Evolutionary conservation across 768 basidiomycete genomes (phyloP).

Genomic region (Boletellus ananas): DNA sequence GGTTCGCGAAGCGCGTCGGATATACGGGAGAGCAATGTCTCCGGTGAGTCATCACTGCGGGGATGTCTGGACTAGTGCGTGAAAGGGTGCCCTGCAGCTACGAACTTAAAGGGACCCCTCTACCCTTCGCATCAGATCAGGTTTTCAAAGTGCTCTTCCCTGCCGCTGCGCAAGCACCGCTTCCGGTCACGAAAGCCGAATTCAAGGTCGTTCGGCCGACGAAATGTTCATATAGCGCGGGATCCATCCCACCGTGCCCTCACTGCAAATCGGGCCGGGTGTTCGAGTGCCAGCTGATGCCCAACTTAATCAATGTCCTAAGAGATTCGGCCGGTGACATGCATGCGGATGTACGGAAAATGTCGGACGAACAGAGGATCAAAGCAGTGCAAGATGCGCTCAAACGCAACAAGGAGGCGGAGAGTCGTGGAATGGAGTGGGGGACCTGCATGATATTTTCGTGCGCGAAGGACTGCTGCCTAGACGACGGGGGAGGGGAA

Average conservation of each 20-base stretch:
- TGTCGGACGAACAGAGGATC: slow-evolving; percentile 67
- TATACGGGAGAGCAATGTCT: slow-evolving; percentile 82
- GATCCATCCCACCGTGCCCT: slow-evolving; percentile 59
- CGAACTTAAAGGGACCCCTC: slow-evolving; percentile 78
- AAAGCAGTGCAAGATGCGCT: slow-evolving; percentile 55
- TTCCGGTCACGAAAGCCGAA: slow-evolving; percentile 57
- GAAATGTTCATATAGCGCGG: slow-evolving; percentile 53
- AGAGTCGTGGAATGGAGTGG: slow-evolving; percentile 83
- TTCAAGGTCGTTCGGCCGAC: slow-evolving; percentile 48
- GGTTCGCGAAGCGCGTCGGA: slow-evolving; percentile 70
- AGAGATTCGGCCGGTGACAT: slow-evolving; percentile 29
- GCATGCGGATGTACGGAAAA: slow-evolving; percentile 27
- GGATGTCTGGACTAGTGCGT: neutral
- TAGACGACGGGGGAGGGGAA: slow-evolving; percentile 39
- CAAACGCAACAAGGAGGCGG: slow-evolving; percentile 42
- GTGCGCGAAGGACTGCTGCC: slow-evolving; percentile 76
- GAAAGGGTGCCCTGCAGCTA: slow-evolving; percentile 50
- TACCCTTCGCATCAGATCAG: slow-evolving; percentile 80
- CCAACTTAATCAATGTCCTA: slow-evolving; percentile 83
- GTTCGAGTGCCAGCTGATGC: slow-evolving; percentile 95
- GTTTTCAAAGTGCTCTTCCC: slow-evolving; percentile 77
- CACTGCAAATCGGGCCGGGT: slow-evolving; percentile 62
- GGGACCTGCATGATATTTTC: slow-evolving; percentile 89
- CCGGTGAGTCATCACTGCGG: slow-evolving; percentile 45
- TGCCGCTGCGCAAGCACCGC: slow-evolving; percentile 36